Percentiles rank a stretch among this genome's conserved stretches.
These are phyloP conservation scores for Hortaea sp. DNA, from an alignment of 2,329 filamentous ascomycete genomes.

Conservation along the genomic window DNA sequence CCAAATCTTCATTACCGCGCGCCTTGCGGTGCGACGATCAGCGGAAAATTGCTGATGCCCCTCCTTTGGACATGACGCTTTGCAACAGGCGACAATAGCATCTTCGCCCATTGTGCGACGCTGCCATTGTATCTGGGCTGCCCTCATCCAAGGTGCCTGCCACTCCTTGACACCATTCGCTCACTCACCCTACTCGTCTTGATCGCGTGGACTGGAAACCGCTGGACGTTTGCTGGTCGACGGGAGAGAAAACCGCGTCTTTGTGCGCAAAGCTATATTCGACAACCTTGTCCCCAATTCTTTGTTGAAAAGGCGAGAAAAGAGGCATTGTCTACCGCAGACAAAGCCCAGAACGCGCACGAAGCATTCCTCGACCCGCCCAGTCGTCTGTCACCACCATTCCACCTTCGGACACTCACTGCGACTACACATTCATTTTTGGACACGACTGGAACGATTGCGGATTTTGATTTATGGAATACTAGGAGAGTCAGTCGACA, in stretches of 20 bases:
- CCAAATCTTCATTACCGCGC: too few relatives aligned
- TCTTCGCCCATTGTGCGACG: not conserved
- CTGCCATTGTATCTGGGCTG: not conserved
- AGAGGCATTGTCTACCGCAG: slow-evolving; percentile 1
- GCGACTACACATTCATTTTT: not conserved
- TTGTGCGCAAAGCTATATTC: slow-evolving; percentile 1
- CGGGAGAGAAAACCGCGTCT: not conserved
- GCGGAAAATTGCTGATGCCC: too few relatives aligned
- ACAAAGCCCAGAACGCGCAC: slow-evolving; percentile 4
- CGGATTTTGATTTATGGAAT: not conserved
- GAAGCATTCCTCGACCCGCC: not conserved
- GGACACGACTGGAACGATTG: not conserved
- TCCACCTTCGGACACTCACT: not conserved
- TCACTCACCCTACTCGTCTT: not conserved
- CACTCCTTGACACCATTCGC: not conserved
- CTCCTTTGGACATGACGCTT: too few relatives aligned
- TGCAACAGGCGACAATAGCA: slow-evolving; percentile 2
- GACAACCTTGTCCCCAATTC: not conserved
- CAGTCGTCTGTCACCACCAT: not conserved
- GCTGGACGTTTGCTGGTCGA: not conserved
- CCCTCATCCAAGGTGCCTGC: not conserved
- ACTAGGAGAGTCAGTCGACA: not conserved
- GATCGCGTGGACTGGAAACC: not conserved
- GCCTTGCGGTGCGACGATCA: too few relatives aligned
- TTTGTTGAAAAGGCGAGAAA: not conserved